phyloP scores from a whole-genome alignment of 148 eudicot genomes.

The Polygonum maritimum region DNA sequence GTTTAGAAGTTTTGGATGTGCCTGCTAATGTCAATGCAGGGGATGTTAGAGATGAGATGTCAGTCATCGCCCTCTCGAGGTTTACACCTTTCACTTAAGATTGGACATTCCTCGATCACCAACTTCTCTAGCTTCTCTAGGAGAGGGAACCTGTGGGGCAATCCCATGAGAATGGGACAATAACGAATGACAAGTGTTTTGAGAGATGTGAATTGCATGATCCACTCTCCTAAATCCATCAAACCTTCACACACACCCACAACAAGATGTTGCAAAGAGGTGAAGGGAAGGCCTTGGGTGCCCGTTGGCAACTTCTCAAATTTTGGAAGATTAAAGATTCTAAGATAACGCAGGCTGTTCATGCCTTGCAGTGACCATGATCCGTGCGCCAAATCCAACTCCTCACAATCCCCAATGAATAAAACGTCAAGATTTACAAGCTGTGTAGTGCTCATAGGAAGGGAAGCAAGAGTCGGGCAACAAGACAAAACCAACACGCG shows the following conservation, averaged over 20 bases:
- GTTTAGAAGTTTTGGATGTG: too few species aligned
- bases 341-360: neutral
- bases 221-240: neutral
- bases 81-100: neutral
- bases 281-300: neutral
- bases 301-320: neutral
- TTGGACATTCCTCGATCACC: neutral
- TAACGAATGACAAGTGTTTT: neutral
- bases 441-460: neutral
- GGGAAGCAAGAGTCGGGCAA: neutral
- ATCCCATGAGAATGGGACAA: neutral
- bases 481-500: neutral
- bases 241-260: neutral
- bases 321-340: neutral
- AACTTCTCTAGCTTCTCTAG: neutral
- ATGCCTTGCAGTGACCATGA: neutral
- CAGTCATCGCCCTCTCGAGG: neutral
- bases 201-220: neutral
- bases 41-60: neutral
- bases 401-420: neutral
- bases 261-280: slow-evolving; percentile 3
- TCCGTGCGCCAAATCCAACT: neutral
- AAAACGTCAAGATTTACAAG: neutral
- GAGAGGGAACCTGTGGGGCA: neutral
- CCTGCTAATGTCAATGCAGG: neutral